Percentiles rank a stretch among this genome's conserved stretches.
Evolutionary conservation across 1,139 yeast genomes (phyloP).

Genomic region (Blastobotrys buckinghamii): DNA sequence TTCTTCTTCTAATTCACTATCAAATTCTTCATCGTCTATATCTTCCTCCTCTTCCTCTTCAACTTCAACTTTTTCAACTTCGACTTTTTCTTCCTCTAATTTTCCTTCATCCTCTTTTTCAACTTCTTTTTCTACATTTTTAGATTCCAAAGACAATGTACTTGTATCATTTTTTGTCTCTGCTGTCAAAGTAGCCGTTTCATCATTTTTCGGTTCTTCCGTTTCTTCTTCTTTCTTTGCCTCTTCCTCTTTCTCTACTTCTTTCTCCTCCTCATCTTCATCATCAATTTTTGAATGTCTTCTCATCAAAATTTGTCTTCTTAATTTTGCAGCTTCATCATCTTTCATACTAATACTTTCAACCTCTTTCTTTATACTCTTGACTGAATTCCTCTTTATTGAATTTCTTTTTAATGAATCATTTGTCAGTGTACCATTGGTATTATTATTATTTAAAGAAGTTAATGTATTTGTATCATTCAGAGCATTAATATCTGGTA

Average conservation of each 20-base stretch:
- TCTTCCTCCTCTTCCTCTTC: not conserved
- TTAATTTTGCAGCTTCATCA: not conserved
- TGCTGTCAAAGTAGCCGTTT: too few relatives aligned
- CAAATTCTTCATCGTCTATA: constrained; percentile 4
- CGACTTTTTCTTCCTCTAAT: constrained; percentile 19
- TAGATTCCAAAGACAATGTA: not conserved
- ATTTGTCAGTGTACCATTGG: not conserved
- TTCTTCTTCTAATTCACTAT: constrained; percentile 29
- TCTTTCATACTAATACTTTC: not conserved
- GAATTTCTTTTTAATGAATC: not conserved
- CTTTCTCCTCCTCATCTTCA: constrained; percentile 1
- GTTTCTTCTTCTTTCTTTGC: not conserved
- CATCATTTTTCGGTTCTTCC: not conserved
- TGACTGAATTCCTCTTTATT: not conserved
- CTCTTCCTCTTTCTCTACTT: not conserved
- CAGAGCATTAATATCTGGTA: constrained; percentile 15
- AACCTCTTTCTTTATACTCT: not conserved
- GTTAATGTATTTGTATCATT: not conserved
- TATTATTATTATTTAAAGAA: not conserved
- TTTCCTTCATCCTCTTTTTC: not conserved
- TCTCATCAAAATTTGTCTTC: constrained; percentile 7
- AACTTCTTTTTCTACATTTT: not conserved
- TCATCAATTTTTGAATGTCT: not conserved
- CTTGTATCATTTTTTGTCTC: too few relatives aligned
- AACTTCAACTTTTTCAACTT: constrained; percentile 12